Conservation (phyloP, 192 early-diverging fungal species). For the Coemansia sp. region DNA sequence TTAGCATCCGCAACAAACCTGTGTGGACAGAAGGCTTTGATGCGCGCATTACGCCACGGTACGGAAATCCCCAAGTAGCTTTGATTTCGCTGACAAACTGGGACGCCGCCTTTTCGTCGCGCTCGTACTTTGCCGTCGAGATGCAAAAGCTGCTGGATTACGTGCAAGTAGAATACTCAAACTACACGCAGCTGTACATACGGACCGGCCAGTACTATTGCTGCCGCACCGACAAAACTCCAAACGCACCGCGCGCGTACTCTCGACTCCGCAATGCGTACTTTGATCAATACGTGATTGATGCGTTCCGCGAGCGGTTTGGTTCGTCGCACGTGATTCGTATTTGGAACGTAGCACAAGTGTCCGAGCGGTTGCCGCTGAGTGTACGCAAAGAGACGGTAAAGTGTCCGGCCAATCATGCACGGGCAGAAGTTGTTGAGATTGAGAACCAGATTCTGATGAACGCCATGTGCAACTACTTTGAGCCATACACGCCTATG, state of each 20-base stretch:
- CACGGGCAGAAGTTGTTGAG: conserved; percentile 1
- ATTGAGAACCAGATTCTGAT: conserved; percentile 6
- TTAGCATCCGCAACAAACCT: conserved; percentile 24
- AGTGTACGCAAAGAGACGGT: conserved; percentile 5
- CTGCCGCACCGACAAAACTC: conserved; percentile 42
- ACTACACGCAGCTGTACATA: conserved; percentile 35
- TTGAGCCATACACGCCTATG: background rate
- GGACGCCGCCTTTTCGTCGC: conserved; percentile 51
- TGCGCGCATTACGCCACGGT: background rate
- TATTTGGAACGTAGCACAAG: conserved; percentile 49
- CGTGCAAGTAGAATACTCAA: conserved; percentile 23
- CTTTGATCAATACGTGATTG: conserved; percentile 31
- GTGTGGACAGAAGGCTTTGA: background rate
- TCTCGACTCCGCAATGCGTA: conserved; percentile 24
- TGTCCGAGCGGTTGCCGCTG: conserved; percentile 35
- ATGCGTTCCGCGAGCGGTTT: conserved; percentile 22
- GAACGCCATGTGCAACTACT: conserved; percentile 2
- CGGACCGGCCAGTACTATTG: conserved; percentile 59
- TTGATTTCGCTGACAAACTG: conserved; percentile 54
- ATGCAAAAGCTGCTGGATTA: conserved; percentile 30
- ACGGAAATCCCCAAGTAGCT: conserved; percentile 13
- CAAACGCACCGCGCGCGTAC: conserved; percentile 18
- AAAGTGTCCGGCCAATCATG: conserved; percentile 1
- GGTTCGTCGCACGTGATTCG: conserved; percentile 8
- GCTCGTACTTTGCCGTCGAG: conserved; percentile 25